phyloP scores from a whole-genome alignment of 192 early-diverging fungal species.

The Coemansia sp. region DNA sequence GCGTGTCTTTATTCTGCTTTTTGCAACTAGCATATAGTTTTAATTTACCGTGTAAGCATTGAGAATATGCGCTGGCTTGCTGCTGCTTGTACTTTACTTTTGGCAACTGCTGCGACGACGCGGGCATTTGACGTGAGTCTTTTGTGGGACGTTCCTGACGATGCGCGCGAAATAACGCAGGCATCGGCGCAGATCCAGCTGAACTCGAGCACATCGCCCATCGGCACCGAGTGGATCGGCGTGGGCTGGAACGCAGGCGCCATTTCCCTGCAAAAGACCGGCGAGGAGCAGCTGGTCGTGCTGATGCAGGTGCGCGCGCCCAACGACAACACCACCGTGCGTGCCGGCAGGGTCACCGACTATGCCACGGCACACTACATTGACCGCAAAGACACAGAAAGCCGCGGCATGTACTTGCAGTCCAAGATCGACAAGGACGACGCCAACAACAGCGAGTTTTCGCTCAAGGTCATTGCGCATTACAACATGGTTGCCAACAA shows the following conservation, averaged over 20 bases:
- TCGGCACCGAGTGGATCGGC: slow-evolving; percentile 50
- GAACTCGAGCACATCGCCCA: slow-evolving; percentile 36
- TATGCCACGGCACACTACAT: slow-evolving; percentile 46
- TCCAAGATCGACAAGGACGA: slow-evolving; percentile 35
- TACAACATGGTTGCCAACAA: slow-evolving; percentile 54
- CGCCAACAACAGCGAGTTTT: slow-evolving; percentile 7
- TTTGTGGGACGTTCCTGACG: slow-evolving; percentile 41
- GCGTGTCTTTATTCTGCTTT: too few relatives aligned
- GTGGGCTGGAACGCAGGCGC: slow-evolving; percentile 41
- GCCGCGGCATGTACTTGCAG: slow-evolving; percentile 37
- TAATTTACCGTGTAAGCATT: neutral
- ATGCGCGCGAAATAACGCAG: slow-evolving; percentile 34
- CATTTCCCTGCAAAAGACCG: slow-evolving; percentile 37
- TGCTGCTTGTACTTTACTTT: neutral
- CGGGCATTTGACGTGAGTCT: slow-evolving; percentile 33
- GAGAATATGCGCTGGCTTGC: slow-evolving; percentile 3
- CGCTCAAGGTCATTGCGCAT: slow-evolving; percentile 48
- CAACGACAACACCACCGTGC: slow-evolving; percentile 26
- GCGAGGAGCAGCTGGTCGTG: slow-evolving; percentile 25
- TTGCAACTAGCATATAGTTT: neutral
- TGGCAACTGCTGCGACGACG: neutral
- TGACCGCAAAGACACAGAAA: slow-evolving; percentile 1
- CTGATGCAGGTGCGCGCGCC: slow-evolving; percentile 38
- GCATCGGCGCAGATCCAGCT: slow-evolving; percentile 33
- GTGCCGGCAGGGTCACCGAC: slow-evolving; percentile 36